Percentiles rank a stretch among this genome's conserved stretches.
Conservation (phyloP, 2,329 filamentous ascomycete species). For the Penicillium sp. region DNA sequence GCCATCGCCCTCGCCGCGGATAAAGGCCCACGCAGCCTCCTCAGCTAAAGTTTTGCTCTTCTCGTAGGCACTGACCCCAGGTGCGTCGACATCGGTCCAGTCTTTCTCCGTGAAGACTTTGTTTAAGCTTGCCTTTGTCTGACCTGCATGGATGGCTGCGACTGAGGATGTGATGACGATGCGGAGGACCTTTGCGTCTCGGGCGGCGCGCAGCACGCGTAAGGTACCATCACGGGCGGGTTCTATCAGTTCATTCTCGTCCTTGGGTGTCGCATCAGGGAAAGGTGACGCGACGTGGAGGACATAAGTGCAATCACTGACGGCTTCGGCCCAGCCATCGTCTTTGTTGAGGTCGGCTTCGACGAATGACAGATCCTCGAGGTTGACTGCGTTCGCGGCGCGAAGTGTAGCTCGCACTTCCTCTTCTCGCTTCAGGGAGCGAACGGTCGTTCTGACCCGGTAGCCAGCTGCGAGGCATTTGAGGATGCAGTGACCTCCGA, state of each 20-base stretch:
- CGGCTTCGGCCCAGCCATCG: constrained; percentile 6
- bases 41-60: constrained; percentile 12
- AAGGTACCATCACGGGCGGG: constrained; percentile 10
- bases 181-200: constrained; percentile 5
- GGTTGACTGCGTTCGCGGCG: neutral
- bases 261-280: neutral
- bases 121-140: neutral
- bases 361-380: constrained; percentile 2
- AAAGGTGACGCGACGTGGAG: constrained; percentile 10
- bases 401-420: neutral
- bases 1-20: neutral
- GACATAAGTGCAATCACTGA: constrained; percentile 6
- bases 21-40: constrained; percentile 3
- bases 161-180: constrained; percentile 10
- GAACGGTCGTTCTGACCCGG: constrained; percentile 5
- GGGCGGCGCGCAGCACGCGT: constrained; percentile 6
- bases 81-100: constrained; percentile 1
- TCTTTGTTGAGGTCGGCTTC: constrained; percentile 11
- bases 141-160: constrained; percentile 2
- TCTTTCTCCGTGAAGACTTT: constrained; percentile 4
- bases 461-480: constrained; percentile 6
- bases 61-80: neutral
- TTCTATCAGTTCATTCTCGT: constrained; percentile 8
- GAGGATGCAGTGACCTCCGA: constrained; percentile 6
- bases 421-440: constrained; percentile 4